Base-by-base conservation (phyloP, 1,284 basidiomycete genomes). In the Marasmius oreades region DNA sequence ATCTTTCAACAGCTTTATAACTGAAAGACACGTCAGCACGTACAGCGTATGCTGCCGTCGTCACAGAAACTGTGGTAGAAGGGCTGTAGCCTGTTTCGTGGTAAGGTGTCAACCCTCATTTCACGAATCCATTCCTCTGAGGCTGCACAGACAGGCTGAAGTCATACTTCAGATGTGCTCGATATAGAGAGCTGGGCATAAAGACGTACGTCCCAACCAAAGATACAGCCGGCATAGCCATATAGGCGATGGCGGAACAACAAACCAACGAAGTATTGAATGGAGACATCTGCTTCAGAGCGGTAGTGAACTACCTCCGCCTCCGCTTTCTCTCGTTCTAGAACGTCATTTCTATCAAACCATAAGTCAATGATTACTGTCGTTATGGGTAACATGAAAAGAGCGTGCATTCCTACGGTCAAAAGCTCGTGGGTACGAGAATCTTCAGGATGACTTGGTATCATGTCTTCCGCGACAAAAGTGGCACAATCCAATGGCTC, bases 141-240 rank as follows among this genome's bases (percentile, higher is more conserved):
- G 3, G 76, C 73, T 58, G 63, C 67, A 60, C 81, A 84, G 1
- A 60, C 68, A 5, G 70, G 63, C 81, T 82, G 51, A 2, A 56
- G 52, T 62, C 42, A 34, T 24, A 47, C n/a, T n/a, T n/a, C n/a
- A n/a, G n/a, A 56, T 31, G 48, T 55, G 44, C 42, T 31, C 51
- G 46, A 54, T 43, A 37, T 48, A 16, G 6, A 22, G 36, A 20
- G 16, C 5, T 28, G 53, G 28, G 23, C 28, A 31, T 5, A 47
- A 36, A 46, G 11, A 69, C 78, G 51, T 62, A 82, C 80, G 66
- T 84, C 78, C 82, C 83, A 85, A 3, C 76, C 76, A 53, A 72
- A 69, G 48, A 85, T 77, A 52, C 76, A 77, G 10, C 78, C 82
- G 16, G 69, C 59, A 60, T 82, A 83, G 3, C 66, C 65, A 55